Evolutionary conservation across 2,329 filamentous ascomycete genomes (phyloP), one percentile per base, ranked within the genome.

Genomic region (Alternaria brassicae): DNA sequence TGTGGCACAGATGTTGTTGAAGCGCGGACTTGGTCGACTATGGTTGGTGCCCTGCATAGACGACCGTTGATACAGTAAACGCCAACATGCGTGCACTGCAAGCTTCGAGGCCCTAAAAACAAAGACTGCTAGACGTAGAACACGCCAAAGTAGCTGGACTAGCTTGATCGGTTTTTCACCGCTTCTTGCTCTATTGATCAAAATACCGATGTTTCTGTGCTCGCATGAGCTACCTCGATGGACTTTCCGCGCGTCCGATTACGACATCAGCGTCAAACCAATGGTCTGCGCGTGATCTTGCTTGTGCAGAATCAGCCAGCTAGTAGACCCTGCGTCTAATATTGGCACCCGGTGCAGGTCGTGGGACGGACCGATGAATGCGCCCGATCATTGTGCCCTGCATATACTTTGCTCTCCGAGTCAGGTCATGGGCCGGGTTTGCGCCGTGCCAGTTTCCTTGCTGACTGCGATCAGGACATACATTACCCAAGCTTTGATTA

Each of bases 261-360:
- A 34, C 44, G 28, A 21, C 44, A 47, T 32, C 44, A 8, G 28
- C 21, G 44, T 32, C 28, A 47, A 47, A 32, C 44, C 44, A 6
- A 47, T 47, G 28, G 44, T 23, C 44, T 30, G 44, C 17, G 44
- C 44, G 30, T 47, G 28, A 47, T 32, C 17, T 34, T 47, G 44
- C 28, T 34, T 34, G 3, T 34, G 28, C 23, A 15, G 12, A 28
- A 21, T 32, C 30, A 13, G 19, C 28, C 44, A 32, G 28, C n/a
- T 47, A 13, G 44, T 32, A 23, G 44, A 34, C 44, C 44, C 44
- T 47, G 44, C 44, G 19, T 34, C 27, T 21, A 47, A 47, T 51
- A 47, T 47, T 63, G 56, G 51, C 54, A 51, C 58, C 61, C 59
- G 60, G 61, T 52, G 60, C 63, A 41, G 48, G 58, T 62, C 42